These are phyloP conservation scores for Cystobasidiaceae sp. DNA, from an alignment of 1,284 basidiomycete species.

Conservation along the genomic window DNA sequence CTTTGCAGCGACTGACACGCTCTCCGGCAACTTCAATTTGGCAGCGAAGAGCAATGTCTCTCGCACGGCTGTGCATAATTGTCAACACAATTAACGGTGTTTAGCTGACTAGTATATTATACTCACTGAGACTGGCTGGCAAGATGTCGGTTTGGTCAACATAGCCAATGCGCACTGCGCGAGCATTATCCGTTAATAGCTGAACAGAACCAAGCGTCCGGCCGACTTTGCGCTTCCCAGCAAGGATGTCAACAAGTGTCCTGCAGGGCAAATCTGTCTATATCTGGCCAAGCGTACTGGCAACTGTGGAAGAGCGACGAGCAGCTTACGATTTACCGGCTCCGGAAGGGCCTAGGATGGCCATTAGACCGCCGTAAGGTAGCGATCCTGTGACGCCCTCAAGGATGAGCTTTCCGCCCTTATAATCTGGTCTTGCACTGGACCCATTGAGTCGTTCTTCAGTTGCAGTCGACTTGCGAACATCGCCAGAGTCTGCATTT, in stretches of 20 bases:
- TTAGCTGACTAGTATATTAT: not conserved
- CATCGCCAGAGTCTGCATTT: not conserved
- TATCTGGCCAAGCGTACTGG: too few species aligned
- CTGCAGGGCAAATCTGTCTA: conserved; percentile 12
- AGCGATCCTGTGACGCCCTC: conserved; percentile 66
- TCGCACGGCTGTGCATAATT: conserved; percentile 54
- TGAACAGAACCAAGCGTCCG: conserved; percentile 60
- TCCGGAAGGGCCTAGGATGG: conserved; percentile 68
- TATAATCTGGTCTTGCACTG: too few species aligned
- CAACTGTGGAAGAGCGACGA: too few species aligned
- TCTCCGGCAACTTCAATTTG: conserved; percentile 72
- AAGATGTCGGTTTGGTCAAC: conserved; percentile 60
- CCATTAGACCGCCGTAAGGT: conserved; percentile 72
- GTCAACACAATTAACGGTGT: not conserved
- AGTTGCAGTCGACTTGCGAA: not conserved
- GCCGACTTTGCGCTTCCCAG: conserved; percentile 68
- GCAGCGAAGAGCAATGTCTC: conserved; percentile 81
- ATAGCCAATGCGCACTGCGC: conserved; percentile 63
- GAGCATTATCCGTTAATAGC: conserved; percentile 50
- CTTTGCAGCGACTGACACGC: conserved; percentile 62
- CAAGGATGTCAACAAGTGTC: conserved; percentile 75
- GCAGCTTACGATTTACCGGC: conserved; percentile 57
- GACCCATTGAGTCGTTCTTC: too few species aligned
- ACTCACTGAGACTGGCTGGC: conserved; percentile 34
- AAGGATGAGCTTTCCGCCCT: conserved; percentile 62